Evolutionary conservation across 2,329 filamentous ascomycete genomes (phyloP), one percentile per base, ranked within the genome.

Genomic region (Geoglossum cookeanum): DNA sequence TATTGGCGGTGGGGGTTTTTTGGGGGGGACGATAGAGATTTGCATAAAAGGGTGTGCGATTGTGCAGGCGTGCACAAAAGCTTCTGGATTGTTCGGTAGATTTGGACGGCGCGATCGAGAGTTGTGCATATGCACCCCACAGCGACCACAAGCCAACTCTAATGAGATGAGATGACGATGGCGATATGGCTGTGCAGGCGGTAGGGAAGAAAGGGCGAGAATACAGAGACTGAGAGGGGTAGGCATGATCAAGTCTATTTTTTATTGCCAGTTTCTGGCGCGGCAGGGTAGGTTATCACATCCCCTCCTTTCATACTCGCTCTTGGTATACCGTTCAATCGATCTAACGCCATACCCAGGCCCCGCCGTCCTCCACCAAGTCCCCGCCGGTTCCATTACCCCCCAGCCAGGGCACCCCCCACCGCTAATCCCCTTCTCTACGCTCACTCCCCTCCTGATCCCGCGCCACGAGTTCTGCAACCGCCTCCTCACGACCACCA

Each of bases 401-500:
- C 70, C 71, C 44, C 74, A 59, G 67, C 74, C 37, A 68, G 70
- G 64, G 61, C 68, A 68, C 66, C 62, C 78, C 74, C 65, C 73
- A 75, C 83, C 84, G 2, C 80, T 95, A 61, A 80, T 96, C 66
- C 82, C 89, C 70, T 97, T 95, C 71, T 80, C 86, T 62, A 83
- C 87, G 55, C 79, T 97, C 63, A 86, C 87, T 15, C 84, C 91
- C 67, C 96, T 94, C 73, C 84, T 98, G 66, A 95, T 98, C 65
- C 92, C 92, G 17, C 85, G 87, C 57, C 88, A 95, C 70, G 86
- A 91, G 65, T 92, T 98, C 67, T 95, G 91, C 76, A 94, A 95
- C 68, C 87, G 89, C 61, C 83, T 90, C 60, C 78, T 97, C 60
- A 85, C 85, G 32, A 83, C 94, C 58, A 79, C 76, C 64, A 74